phyloP scores from a whole-genome alignment of 2,329 filamentous ascomycete species.

The Trichoderma afroharzianum region DNA sequence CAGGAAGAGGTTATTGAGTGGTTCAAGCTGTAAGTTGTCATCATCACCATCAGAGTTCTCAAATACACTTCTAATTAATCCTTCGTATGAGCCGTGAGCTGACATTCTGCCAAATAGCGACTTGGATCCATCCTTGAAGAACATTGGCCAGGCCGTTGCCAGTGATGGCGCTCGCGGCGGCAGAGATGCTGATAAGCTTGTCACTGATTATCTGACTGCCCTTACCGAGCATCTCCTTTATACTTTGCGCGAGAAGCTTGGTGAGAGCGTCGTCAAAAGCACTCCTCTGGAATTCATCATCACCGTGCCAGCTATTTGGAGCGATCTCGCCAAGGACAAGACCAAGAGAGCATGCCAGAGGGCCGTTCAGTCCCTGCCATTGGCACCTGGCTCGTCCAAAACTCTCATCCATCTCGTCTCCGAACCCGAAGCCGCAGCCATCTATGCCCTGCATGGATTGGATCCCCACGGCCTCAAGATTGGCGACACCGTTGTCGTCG shows the following conservation, averaged over 20 bases:
- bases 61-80: not conserved
- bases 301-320: conserved; percentile 56
- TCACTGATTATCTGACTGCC: conserved; percentile 45
- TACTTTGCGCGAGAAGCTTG: conserved; percentile 41
- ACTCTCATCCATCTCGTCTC: conserved; percentile 41
- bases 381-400: conserved; percentile 17
- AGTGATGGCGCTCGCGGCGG: conserved; percentile 28
- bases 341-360: conserved; percentile 43
- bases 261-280: conserved; percentile 37
- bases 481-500: conserved; percentile 47
- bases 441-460: conserved; percentile 42
- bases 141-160: conserved; percentile 29
- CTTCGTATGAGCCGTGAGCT: not conserved
- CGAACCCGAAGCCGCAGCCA: conserved; percentile 49
- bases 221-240: conserved; percentile 44
- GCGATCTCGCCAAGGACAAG: conserved; percentile 47
- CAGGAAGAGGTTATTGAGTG: conserved; percentile 40
- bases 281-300: conserved; percentile 48
- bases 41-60: not conserved
- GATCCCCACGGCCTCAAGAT: conserved; percentile 37
- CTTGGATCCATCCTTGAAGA: conserved; percentile 35
- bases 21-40: conserved; percentile 45
- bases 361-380: conserved; percentile 30
- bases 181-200: conserved; percentile 38
- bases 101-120: conserved; percentile 25